Percentiles rank a stretch among this genome's conserved stretches.
Evolutionary conservation across 352 stramenopile species (phyloP).

Genomic region (Phytophthora multivora): DNA sequence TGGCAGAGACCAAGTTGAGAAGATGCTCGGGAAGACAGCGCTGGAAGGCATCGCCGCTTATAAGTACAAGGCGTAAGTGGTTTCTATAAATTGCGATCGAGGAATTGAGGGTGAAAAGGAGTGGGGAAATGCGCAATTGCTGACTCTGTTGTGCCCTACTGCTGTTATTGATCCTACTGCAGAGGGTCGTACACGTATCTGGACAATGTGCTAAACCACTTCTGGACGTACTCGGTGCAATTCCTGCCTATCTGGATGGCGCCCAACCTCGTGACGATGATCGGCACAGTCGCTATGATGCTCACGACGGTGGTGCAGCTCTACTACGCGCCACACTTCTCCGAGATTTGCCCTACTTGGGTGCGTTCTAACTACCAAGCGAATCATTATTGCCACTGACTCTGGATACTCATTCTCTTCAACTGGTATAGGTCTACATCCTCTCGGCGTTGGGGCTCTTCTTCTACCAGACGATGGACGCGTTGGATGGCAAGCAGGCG

Average conservation of each 20-base stretch:
- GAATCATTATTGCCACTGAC: not conserved
- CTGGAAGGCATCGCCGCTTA: slow-evolving; percentile 85
- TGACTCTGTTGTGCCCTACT: slow-evolving; percentile 10
- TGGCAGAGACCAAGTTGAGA: slow-evolving; percentile 18
- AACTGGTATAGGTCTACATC: slow-evolving; percentile 56
- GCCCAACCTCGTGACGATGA: slow-evolving; percentile 91
- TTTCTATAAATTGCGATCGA: not conserved
- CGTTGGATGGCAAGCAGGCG: slow-evolving; percentile 99
- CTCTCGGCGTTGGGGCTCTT: slow-evolving; percentile 82
- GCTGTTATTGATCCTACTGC: not conserved
- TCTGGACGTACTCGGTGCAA: slow-evolving; percentile 86
- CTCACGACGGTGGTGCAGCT: slow-evolving; percentile 83
- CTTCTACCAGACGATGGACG: slow-evolving; percentile 98
- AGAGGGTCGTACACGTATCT: slow-evolving; percentile 89
- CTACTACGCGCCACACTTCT: slow-evolving; percentile 70
- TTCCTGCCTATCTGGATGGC: slow-evolving; percentile 90
- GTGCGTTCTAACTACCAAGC: slow-evolving; percentile 18
- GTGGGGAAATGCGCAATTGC: not conserved
- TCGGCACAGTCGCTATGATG: slow-evolving; percentile 81
- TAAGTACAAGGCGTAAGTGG: slow-evolving; percentile 88
- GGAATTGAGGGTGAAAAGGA: too few species aligned
- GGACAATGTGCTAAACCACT: slow-evolving; percentile 89
- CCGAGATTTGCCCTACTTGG: slow-evolving; percentile 67
- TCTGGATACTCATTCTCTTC: not conserved
- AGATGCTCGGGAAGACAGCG: slow-evolving; percentile 74